Conservation (phyloP, 768 basidiomycete genomes). For the Lactarius psammicola region DNA sequence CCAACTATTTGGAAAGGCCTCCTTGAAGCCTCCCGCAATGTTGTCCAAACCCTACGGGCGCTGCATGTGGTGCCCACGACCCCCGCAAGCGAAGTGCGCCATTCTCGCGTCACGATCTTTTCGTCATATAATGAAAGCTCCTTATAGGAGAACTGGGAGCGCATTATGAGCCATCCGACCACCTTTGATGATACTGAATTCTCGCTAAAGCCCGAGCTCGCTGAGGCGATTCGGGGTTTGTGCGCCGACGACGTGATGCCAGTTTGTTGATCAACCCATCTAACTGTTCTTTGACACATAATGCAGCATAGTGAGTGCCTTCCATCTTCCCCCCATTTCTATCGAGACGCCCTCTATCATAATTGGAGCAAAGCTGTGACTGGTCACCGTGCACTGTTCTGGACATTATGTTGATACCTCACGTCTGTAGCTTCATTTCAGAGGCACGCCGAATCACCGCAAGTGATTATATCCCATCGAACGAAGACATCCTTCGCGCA, state of each 20-base stretch:
- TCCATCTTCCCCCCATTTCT: not conserved
- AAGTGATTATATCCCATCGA: constrained; percentile 75
- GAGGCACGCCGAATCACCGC: constrained; percentile 78
- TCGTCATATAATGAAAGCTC: not conserved
- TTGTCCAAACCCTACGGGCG: not conserved
- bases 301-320: constrained; percentile 18
- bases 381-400: not conserved
- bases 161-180: constrained; percentile 1
- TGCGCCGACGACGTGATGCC: constrained; percentile 42
- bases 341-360: no score
- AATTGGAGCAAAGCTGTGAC: not conserved
- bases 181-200: constrained; percentile 29
- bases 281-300: not conserved
- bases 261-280: not conserved
- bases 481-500: constrained; percentile 80
- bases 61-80: no score
- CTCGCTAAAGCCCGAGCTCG: constrained; percentile 25
- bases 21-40: not conserved
- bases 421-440: constrained; percentile 69
- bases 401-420: constrained; percentile 31
- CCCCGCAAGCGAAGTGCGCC: constrained; percentile 1
- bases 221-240: constrained; percentile 3
- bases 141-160: constrained; percentile 7
- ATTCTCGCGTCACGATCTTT: no score
- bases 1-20: constrained; percentile 9